Conservation (phyloP, 495 filamentous ascomycete genomes). For the Penicillium antarcticum region DNA sequence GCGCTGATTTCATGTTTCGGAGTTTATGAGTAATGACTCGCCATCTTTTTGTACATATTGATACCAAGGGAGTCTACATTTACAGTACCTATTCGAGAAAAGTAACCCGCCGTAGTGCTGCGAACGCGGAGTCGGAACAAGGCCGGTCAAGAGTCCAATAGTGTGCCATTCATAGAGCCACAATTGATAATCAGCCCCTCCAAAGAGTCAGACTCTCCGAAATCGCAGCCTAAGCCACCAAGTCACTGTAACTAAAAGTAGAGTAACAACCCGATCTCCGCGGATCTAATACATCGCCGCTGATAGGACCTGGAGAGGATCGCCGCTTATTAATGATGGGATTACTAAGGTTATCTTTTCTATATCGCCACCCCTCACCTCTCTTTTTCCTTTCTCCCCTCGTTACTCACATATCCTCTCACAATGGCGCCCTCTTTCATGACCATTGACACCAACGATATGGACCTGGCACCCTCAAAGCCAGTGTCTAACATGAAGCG, state of each 20-base stretch:
- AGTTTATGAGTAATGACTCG: constrained; percentile 26
- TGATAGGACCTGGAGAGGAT: neutral
- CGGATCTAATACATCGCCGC: neutral
- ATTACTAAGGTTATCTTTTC: constrained; percentile 27
- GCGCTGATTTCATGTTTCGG: constrained; percentile 42
- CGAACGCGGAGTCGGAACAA: neutral
- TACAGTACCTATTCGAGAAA: too few species aligned
- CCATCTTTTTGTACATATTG: constrained; percentile 13
- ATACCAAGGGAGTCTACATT: constrained; percentile 1
- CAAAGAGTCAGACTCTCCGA: neutral
- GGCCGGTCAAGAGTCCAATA: neutral
- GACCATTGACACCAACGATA: constrained; percentile 43
- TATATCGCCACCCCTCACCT: constrained; percentile 28
- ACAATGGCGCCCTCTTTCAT: constrained; percentile 39
- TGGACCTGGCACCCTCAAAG: constrained; percentile 36
- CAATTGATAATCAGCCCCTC: constrained; percentile 25
- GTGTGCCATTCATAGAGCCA: neutral
- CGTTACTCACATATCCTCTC: neutral
- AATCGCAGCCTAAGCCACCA: neutral
- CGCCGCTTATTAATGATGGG: constrained; percentile 13
- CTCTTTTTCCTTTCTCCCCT: neutral
- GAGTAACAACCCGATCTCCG: neutral
- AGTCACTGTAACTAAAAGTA: neutral
- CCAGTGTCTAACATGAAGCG: constrained; percentile 30
- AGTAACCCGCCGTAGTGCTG: neutral